Evolutionary conservation across 805 yeast species (phyloP).

Genomic region (Pichia insulana): DNA sequence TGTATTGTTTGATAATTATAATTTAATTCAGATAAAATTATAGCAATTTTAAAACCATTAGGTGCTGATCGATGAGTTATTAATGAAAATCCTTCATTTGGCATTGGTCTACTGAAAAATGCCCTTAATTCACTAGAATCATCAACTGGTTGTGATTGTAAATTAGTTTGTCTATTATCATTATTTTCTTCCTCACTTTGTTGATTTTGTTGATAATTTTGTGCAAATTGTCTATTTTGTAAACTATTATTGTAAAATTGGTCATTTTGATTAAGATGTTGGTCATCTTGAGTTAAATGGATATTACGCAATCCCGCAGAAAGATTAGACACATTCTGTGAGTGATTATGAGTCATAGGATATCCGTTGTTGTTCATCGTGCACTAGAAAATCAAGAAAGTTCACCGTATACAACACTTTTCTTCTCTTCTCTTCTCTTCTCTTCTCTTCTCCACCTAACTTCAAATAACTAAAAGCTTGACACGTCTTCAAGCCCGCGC

Average conservation of each 20-base stretch:
- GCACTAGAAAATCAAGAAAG: too few relatives aligned
- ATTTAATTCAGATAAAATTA: slow-evolving; percentile 75
- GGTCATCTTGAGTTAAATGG: slow-evolving; percentile 14
- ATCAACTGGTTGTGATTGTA: slow-evolving; percentile 24
- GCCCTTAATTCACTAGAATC: slow-evolving; percentile 46
- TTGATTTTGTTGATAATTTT: slow-evolving; percentile 12
- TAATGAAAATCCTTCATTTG: slow-evolving; percentile 74
- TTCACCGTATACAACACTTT: too few relatives aligned
- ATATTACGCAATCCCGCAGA: slow-evolving; percentile 33
- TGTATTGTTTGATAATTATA: slow-evolving; percentile 73
- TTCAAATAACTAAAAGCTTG: too few relatives aligned
- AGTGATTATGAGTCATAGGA: slow-evolving; percentile 1
- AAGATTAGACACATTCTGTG: slow-evolving; percentile 29
- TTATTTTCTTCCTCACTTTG: slow-evolving; percentile 15
- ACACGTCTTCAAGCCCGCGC: too few relatives aligned
- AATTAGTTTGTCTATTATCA: too few relatives aligned
- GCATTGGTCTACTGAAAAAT: slow-evolving; percentile 59
- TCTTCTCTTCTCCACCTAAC: too few relatives aligned
- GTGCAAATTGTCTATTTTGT: slow-evolving; percentile 3
- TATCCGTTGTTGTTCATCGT: not conserved
- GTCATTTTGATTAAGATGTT: slow-evolving; percentile 3
- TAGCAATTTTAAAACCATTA: slow-evolving; percentile 93
- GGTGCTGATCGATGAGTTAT: slow-evolving; percentile 86
- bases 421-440: too few relatives aligned
- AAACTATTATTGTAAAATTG: slow-evolving; percentile 3